Conservation (phyloP, 1,284 basidiomycete species). For the Phellopilus nigrolimitatus region DNA sequence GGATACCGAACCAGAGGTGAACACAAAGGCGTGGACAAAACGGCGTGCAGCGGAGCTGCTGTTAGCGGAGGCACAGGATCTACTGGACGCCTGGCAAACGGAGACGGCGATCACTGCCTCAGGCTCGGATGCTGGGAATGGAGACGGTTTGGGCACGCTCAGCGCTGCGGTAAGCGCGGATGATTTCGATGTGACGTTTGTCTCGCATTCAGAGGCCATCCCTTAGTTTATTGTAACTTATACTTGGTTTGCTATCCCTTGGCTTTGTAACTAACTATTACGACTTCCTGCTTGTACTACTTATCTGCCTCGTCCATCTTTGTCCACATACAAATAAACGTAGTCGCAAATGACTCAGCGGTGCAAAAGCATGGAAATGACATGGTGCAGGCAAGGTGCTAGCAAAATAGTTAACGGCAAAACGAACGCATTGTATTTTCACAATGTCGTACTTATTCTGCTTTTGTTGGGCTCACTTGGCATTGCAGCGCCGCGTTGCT, state of each 20-base stretch:
- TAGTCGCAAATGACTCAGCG: too few relatives aligned
- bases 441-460: too few relatives aligned
- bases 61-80: constrained; percentile 14
- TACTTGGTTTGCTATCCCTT: background rate
- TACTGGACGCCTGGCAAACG: constrained; percentile 11
- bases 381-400: too few relatives aligned
- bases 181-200: background rate
- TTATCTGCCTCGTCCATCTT: too few relatives aligned
- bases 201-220: background rate
- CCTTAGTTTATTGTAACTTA: background rate
- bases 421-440: too few relatives aligned
- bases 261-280: background rate
- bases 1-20: constrained; percentile 9
- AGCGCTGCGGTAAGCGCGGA: constrained; percentile 1
- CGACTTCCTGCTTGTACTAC: too few relatives aligned
- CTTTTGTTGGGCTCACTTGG: too few relatives aligned
- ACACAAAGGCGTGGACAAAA: constrained; percentile 13
- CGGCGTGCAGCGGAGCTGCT: constrained; percentile 9
- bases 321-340: too few relatives aligned
- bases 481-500: too few relatives aligned
- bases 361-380: too few relatives aligned
- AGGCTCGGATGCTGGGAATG: constrained; percentile 5
- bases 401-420: too few relatives aligned
- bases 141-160: background rate
- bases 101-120: constrained; percentile 8